Conservation (phyloP, 495 filamentous ascomycete genomes). For the Darksidea phi region DNA sequence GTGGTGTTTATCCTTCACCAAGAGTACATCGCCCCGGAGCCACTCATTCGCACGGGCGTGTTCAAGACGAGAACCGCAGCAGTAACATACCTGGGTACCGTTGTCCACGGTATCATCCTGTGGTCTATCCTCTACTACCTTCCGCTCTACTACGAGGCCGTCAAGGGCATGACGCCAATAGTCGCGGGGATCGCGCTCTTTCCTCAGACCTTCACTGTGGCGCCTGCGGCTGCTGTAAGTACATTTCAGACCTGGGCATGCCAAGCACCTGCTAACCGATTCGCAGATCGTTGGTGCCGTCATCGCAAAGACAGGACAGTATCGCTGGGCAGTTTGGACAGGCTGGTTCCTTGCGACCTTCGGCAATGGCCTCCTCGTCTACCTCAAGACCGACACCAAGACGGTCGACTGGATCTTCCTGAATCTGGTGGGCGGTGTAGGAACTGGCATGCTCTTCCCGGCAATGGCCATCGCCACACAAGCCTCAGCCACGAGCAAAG, state of each 20-base stretch:
- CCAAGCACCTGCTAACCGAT: not conserved
- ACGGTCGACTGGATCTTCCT: slow-evolving; percentile 50
- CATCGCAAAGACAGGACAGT: slow-evolving; percentile 50
- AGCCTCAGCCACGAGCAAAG: slow-evolving; percentile 47
- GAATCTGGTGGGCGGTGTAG: slow-evolving; percentile 50
- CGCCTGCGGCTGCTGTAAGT: slow-evolving; percentile 49
- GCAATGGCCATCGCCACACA: slow-evolving; percentile 53
- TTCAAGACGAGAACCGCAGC: slow-evolving; percentile 52
- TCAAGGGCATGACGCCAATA: slow-evolving; percentile 55
- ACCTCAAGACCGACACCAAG: slow-evolving; percentile 49
- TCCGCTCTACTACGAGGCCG: slow-evolving; percentile 63
- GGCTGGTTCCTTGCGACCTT: slow-evolving; percentile 54
- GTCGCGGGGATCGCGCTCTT: slow-evolving; percentile 61
- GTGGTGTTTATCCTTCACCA: slow-evolving; percentile 39
- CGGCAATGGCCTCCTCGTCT: slow-evolving; percentile 49
- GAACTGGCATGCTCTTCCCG: slow-evolving; percentile 53
- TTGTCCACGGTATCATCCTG: slow-evolving; percentile 55
- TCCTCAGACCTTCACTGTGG: slow-evolving; percentile 57
- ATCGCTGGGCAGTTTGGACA: slow-evolving; percentile 53
- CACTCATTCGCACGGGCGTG: slow-evolving; percentile 55
- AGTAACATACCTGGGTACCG: slow-evolving; percentile 50
- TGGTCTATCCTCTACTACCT: slow-evolving; percentile 62
- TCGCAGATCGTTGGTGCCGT: slow-evolving; percentile 41
- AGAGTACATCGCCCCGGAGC: slow-evolving; percentile 46
- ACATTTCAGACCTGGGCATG: not conserved